phyloP scores from a whole-genome alignment of 306 rosid genomes.

The Trichosanthes cucumerina region DNA sequence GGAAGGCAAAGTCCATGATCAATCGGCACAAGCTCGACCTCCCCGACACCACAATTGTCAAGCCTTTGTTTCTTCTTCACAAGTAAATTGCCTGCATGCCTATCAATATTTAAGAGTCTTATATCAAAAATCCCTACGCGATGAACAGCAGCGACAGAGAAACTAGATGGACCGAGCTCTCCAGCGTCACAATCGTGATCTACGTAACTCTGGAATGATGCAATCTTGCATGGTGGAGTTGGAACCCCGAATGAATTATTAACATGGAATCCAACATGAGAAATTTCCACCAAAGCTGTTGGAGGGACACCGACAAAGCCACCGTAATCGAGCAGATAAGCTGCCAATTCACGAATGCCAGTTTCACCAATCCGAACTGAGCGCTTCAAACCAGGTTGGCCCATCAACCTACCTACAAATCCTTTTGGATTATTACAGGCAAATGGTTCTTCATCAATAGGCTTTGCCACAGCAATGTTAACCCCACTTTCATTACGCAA shows the following conservation, averaged over 20 bases:
- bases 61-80: conserved; percentile 44
- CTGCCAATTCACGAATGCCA: conserved; percentile 75
- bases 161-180: conserved; percentile 70
- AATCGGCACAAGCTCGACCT: conserved; percentile 67
- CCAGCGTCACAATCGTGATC: conserved; percentile 85
- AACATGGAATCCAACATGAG: conserved; percentile 45
- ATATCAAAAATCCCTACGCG: conserved; percentile 65
- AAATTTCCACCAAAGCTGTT: conserved; percentile 72
- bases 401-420: conserved; percentile 42
- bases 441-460: conserved; percentile 74
- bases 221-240: conserved; percentile 40
- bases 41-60: conserved; percentile 16
- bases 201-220: conserved; percentile 77
- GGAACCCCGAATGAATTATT: conserved; percentile 14
- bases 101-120: conserved; percentile 67
- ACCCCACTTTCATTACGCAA: conserved; percentile 46
- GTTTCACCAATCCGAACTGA: conserved; percentile 78
- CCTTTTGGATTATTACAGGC: conserved; percentile 70
- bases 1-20: conserved; percentile 96
- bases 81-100: conserved; percentile 92
- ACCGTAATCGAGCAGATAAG: conserved; percentile 84
- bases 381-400: conserved; percentile 66
- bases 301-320: conserved; percentile 90
- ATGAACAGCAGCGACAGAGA: conserved; percentile 68
- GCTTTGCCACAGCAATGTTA: conserved; percentile 80